phyloP scores from a whole-genome alignment of 306 rosid genomes.

The Carpinus fangiana region DNA sequence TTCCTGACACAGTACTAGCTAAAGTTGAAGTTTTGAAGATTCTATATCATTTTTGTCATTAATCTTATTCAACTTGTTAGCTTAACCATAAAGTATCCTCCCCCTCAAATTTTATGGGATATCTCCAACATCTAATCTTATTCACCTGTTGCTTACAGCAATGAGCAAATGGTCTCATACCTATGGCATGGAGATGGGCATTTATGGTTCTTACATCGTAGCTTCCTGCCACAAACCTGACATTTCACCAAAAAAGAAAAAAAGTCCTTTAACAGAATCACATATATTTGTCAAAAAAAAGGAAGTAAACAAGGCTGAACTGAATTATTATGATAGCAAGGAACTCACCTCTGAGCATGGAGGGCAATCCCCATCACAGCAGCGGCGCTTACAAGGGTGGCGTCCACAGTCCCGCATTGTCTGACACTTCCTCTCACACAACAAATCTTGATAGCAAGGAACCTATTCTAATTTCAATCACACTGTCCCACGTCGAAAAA shows the following conservation, averaged over 20 bases:
- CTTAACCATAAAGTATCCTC: background rate
- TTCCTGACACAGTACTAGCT: background rate
- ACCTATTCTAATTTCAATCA: slow-evolving; percentile 69
- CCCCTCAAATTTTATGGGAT: background rate
- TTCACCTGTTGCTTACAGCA: slow-evolving; percentile 11
- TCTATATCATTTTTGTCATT: background rate
- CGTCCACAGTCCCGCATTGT: slow-evolving; percentile 78
- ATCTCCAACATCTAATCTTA: background rate
- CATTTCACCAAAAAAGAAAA: slow-evolving; percentile 8
- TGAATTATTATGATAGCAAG: slow-evolving; percentile 26
- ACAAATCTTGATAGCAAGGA: slow-evolving; percentile 93
- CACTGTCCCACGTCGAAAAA: slow-evolving; percentile 26
- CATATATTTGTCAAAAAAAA: slow-evolving; percentile 27
- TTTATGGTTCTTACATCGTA: slow-evolving; percentile 92
- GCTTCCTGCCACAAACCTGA: slow-evolving; percentile 87
- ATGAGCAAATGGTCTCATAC: slow-evolving; percentile 40
- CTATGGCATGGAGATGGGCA: slow-evolving; percentile 96
- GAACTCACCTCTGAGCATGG: slow-evolving; percentile 87
- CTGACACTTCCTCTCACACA: slow-evolving; percentile 93
- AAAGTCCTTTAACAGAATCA: slow-evolving; percentile 19
- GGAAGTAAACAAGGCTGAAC: slow-evolving; percentile 2
- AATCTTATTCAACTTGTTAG: background rate
- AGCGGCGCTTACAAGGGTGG: slow-evolving; percentile 89
- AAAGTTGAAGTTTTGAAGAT: background rate
- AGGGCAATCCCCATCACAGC: slow-evolving; percentile 95